Base-by-base conservation (phyloP, 495 filamentous ascomycete genomes). In the Hyaloscypha variabilis region DNA sequence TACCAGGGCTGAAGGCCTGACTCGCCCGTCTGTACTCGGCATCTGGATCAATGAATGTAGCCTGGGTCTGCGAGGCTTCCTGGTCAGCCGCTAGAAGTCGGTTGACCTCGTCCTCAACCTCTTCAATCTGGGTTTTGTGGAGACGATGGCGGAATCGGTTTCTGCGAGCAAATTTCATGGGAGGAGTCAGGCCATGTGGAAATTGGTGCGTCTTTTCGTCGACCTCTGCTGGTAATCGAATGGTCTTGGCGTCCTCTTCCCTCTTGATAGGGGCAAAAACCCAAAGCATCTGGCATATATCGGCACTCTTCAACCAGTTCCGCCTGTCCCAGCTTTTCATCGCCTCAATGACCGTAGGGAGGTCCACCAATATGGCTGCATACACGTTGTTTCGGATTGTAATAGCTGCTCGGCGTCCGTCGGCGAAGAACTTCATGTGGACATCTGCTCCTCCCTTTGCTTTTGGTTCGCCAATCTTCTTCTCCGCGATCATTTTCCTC, bases 271-370 rank as follows among this genome's bases (percentile, higher is more conserved):
- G 79, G 3, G 90, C 90, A 62, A 94, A 83, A 0, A 97, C 90
- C 31, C 96, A 77, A 3, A 98, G 81, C 91, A 99, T 97, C 80
- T 99, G 96, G 65, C 90, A 95, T 8, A 99, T 87, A 77, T 99
- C 96, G 3, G 91, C 91, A 4, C 89, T 90, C 77, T 99, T 99
- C 80, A 93, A 93, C 86, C 93, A 95, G 25, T 88, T 85, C 65
- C 89, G 91, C 73, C 88, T 89, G 71, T 98, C 95, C 90, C 95
- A 97, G 59, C 89, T 94, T 78, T 99, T 99, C 88, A 96, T 96
- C 10, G 88, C 90, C 76, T 99, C 95, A 2, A 96, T 87, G 63
- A 99, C 90, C 67, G 89, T 94, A 0, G 95, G 95, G 13, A 99
- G 79, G 66, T 98, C 94, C 6, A 97, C 89, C 58, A 98, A 77